phyloP scores from a whole-genome alignment of 2,329 filamentous ascomycete species.

The Pseudocercospora cruenta region DNA sequence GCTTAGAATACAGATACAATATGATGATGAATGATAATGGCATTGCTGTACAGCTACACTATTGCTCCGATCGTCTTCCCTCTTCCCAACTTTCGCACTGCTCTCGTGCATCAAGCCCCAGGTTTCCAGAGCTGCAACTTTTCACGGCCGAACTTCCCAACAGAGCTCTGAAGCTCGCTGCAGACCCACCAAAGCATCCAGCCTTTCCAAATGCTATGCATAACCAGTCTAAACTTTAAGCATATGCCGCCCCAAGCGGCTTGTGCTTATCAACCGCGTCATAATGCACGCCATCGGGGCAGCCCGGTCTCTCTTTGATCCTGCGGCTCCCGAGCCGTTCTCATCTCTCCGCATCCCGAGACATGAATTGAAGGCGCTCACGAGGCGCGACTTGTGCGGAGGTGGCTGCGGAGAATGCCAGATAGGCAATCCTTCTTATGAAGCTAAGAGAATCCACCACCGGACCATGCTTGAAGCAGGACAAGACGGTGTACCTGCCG shows the following conservation, averaged over 20 bases:
- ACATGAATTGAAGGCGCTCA: not conserved
- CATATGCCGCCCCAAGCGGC: not conserved
- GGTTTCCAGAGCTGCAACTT: not conserved
- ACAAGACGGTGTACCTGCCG: not conserved
- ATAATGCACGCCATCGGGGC: not conserved
- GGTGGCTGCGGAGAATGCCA: conserved; percentile 1
- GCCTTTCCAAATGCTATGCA: conserved; percentile 3
- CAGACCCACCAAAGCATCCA: not conserved
- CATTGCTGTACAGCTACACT: not conserved
- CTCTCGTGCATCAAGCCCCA: not conserved
- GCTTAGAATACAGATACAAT: conserved; percentile 3
- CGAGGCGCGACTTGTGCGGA: conserved; percentile 4
- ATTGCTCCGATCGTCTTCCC: not conserved
- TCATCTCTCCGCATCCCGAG: not conserved
- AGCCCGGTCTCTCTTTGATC: not conserved
- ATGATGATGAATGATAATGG: conserved; percentile 5
- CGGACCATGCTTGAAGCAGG: not conserved
- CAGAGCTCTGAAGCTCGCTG: not conserved
- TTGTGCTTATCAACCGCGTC: not conserved
- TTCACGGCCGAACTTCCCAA: not conserved
- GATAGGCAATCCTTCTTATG: not conserved
- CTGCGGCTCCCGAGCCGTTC: conserved; percentile 3
- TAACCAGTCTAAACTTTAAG: conserved; percentile 6
- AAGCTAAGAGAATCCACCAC: not conserved
- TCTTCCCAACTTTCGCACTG: not conserved